Base-by-base conservation (phyloP, 2,329 filamentous ascomycete genomes). In the Moelleriella libera region DNA sequence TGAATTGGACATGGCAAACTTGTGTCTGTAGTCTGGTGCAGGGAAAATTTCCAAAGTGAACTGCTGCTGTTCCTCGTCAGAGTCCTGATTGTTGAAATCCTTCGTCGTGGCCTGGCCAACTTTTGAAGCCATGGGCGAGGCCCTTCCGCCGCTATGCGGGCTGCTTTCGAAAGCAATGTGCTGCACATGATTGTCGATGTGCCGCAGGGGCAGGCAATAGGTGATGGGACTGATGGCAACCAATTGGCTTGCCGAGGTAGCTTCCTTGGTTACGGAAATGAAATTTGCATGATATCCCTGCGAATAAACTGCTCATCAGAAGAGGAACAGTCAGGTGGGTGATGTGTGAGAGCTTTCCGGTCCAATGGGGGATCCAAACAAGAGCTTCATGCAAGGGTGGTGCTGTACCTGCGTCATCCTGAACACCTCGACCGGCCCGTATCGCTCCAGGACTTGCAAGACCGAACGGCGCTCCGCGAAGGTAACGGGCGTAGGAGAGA, bases 381-480 rank as follows among this genome's bases (percentile, higher is more conserved):
- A 8, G 40, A 42, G 9, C 9, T 8, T 8, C 9, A 39, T 12
- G 10, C 30, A 8, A 12, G 21, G 4, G 21, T 4, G 12, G 10
- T 6, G 9, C 12, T 50, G 2, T 53, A 58, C 56, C 43, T 51
- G 53, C 43, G 52, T 46, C 56, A 58, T 57, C 60, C 69, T 73
- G 58, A 80, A 80, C 37, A 71, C 63, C 41, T 78, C 71, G 43
- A 78, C 66, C 2, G 63, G 60, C 48, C 70, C 71, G 53, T 71
- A 63, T 47, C 66, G 63, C 59, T 76, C 68, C 28, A 80, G 62
- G 30, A 70, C 65, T 42, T 70, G 69, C 34, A 80, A 61, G 21
- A 80, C 65, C 6, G 74, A 74, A 29, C 75, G 72, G 6, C 76
- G 71, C 60, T 80, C 74, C 31, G 68, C 65, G 52, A 80, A 70